phyloP scores from a whole-genome alignment of 2,329 filamentous ascomycete species.

The Sporothrix curviconia region DNA sequence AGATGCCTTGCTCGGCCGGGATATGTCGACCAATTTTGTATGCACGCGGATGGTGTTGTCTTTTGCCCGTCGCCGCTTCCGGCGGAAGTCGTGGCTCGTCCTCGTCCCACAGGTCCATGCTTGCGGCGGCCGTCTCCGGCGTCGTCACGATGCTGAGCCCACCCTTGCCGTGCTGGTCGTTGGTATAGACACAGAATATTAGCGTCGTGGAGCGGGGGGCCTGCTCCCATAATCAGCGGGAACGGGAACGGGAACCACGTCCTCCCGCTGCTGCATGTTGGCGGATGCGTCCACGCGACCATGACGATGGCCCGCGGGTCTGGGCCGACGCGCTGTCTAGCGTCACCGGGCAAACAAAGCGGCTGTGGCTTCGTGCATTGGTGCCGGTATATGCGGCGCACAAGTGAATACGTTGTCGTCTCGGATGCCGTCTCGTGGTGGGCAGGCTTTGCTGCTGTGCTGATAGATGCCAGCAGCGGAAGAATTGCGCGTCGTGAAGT shows the following conservation, averaged over 20 bases:
- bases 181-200: conserved; percentile 27
- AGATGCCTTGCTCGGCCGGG: conserved; percentile 29
- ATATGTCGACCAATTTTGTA: conserved; percentile 28
- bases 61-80: not conserved
- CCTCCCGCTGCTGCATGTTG: conserved; percentile 22
- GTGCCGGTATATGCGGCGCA: conserved; percentile 6
- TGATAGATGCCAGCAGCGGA: not conserved
- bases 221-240: no score
- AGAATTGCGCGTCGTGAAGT: not conserved
- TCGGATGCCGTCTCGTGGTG: not conserved
- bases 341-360: conserved; percentile 30
- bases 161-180: conserved; percentile 22
- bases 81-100: not conserved
- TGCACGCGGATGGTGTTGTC: conserved; percentile 2
- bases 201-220: not conserved
- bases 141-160: conserved; percentile 32
- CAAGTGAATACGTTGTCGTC: no score
- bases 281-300: conserved; percentile 26
- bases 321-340: conserved; percentile 47
- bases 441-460: not conserved
- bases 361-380: conserved; percentile 5
- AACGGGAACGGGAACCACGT: no score
- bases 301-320: conserved; percentile 1
- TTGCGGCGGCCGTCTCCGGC: conserved; percentile 28
- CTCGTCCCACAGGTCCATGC: conserved; percentile 25